These are phyloP conservation scores for Glaciozyma martinii DNA, from an alignment of 768 basidiomycete genomes.

Conservation along the genomic window DNA sequence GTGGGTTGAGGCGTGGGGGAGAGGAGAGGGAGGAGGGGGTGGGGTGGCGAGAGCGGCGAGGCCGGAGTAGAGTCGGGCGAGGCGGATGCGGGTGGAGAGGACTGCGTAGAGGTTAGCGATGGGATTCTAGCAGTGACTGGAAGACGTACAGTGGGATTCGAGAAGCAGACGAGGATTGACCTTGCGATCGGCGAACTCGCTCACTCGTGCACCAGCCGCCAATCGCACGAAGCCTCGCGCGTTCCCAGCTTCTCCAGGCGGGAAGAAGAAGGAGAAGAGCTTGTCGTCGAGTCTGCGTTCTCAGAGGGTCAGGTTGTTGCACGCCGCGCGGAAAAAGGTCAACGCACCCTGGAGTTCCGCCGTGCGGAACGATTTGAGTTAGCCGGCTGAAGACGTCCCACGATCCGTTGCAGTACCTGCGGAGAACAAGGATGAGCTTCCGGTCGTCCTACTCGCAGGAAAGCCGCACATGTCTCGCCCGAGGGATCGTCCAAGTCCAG, in stretches of 20 bases:
- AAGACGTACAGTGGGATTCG: constrained; percentile 21
- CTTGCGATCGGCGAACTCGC: constrained; percentile 23
- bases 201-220: constrained; percentile 11
- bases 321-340: not conserved
- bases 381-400: constrained; percentile 22
- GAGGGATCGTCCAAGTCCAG: no score
- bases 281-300: constrained; percentile 21
- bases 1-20: not conserved
- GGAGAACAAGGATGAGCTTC: constrained; percentile 13
- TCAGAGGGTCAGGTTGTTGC: not conserved
- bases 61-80: constrained; percentile 12
- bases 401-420: constrained; percentile 23
- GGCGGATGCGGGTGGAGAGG: constrained; percentile 18
- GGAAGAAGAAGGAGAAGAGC: constrained; percentile 25
- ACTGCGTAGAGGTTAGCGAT: not conserved
- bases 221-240: constrained; percentile 21
- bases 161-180: constrained; percentile 22
- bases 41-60: not conserved
- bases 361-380: constrained; percentile 13
- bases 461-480: no score
- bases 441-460: not conserved
- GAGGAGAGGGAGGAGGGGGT: not conserved
- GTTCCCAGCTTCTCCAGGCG: constrained; percentile 16
- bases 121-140: no score
- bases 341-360: constrained; percentile 23